Percentiles rank a stretch among this genome's conserved stretches.
These are phyloP conservation scores for Claviceps arundinis DNA, from an alignment of 2,329 filamentous ascomycete genomes.

Conservation along the genomic window DNA sequence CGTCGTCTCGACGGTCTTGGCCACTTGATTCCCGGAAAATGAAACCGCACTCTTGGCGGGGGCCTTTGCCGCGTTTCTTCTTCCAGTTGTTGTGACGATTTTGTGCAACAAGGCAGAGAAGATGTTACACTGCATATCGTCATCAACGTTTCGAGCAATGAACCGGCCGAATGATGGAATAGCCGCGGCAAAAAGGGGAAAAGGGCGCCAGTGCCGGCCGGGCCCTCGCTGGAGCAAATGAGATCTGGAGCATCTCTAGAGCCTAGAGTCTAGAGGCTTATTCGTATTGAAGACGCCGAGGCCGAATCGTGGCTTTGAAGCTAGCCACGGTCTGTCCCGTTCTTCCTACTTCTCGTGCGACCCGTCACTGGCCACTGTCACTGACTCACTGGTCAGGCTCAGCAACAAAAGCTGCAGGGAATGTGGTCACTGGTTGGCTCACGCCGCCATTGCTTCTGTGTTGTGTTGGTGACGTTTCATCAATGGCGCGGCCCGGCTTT, in stretches of 20 bases:
- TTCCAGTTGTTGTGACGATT: background rate
- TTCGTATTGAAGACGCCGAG: background rate
- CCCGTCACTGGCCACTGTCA: no score
- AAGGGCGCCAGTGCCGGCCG: background rate
- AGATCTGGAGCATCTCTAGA: background rate
- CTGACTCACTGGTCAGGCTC: no score
- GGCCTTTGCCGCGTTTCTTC: background rate
- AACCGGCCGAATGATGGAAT: background rate
- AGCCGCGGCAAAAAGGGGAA: background rate
- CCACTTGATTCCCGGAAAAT: no score
- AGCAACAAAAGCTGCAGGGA: no score
- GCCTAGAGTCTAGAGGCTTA: background rate
- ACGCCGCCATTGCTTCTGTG: no score
- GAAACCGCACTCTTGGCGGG: background rate
- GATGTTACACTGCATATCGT: background rate
- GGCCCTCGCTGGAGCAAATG: background rate
- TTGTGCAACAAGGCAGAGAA: background rate
- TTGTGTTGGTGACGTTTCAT: no score
- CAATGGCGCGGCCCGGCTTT: no score
- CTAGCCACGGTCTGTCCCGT: background rate
- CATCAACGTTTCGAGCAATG: background rate
- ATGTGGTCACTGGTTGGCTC: no score
- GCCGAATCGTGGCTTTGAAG: background rate
- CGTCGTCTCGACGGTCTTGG: background rate
- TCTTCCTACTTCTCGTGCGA: no score